Evolutionary conservation across 768 basidiomycete species (phyloP), one percentile per base, ranked within the genome.

Genomic region (Brasilioporus rufonigricans): DNA sequence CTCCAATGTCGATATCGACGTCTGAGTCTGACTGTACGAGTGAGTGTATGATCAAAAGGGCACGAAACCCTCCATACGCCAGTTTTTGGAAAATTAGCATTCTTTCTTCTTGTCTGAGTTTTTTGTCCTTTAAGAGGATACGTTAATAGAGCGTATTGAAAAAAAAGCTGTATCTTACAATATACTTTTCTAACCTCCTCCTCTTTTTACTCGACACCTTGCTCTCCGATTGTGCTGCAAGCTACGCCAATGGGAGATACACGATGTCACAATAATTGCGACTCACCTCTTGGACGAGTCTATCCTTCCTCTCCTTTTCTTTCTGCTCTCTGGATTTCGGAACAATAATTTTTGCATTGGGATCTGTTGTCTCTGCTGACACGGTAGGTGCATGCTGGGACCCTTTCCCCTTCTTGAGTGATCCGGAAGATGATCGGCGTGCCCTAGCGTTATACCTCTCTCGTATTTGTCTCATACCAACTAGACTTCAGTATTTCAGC

Each of bases 161-260:
- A 53, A 31, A 19, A 14, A 12, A 32, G 19, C 2, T 5, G 39
- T 21, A 16, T 73, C 87, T 63, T 52, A 92, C 93, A 63, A 98
- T 94, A 65, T 93, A 98, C 59, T 91, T 91, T 59, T 98, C 95
- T 5, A 98, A 74, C 49, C 91, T 76, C 69, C 89, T 94, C 74
- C 84, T 87, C 75, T 92, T 95, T 76, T 94, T 94, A 53, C 74
- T 81, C 41, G 82, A 88, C 77, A 91, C 85, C 66, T 87, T 89
- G 4, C 81, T 82, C 43, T 87, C 81, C 10, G 83, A 79, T 68
- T 85, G 80, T 27, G 69, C 70, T 44, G 62, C 54, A 53, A 70
- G 64, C 69, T 71, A 56, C 40, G 11, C 53, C 51, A 46, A 50
- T 60, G 40, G 35, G 29, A 40, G 21, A 48, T 19, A 35, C 35